Evolutionary conservation across 139 green algal genomes (phyloP), one percentile per base, ranked within the genome.

Genomic region (Chlamydomonas schloesseri): DNA sequence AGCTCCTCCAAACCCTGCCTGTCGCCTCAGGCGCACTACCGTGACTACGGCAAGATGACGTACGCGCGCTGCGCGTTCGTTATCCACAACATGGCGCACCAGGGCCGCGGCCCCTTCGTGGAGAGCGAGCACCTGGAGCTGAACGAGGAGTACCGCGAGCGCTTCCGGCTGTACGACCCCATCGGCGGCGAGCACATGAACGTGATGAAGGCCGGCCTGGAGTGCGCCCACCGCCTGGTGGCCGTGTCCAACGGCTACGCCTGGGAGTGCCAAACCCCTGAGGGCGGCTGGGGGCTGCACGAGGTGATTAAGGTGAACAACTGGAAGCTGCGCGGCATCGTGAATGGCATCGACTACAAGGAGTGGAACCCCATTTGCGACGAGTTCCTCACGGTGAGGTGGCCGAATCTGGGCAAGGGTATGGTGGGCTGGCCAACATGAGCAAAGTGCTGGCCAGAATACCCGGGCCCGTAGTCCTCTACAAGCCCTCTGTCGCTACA

Each of bases 131-230:
- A 86, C 23, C 88, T 99, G 74, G 96, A 98, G 81, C 88, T 99
- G 21, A 95, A 93, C 28, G 91, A 96, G 2, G 72, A 97, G 28
- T 98, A 98, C 87, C 89, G 62, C 14, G 89, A 96, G 60, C 81
- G 90, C 33, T 94, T 96, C 69, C 90, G 89, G 81, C 53, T 92
- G 84, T 92, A 98, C 88, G 97, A 99, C 91, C 97, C 97, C 31
- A 93, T 99, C 26, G 97, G 97, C 47, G 97, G 97, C 10, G 95
- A 98, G 94, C 97, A 99, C 95, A 99, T 99, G 96, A 99, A 99
- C 91, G 96, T 99, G 76, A 96, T 99, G 92, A 98, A 98, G 93
- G 97, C 96, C 2, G 97, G 96, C 21, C 83, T 99, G 79, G 94
- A 96, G 80, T 95, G 89, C 31, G 93, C 93, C 0, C 94, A 98